These are phyloP conservation scores for Colletotrichum horii DNA, from an alignment of 2,329 filamentous ascomycete species.

Conservation along the genomic window DNA sequence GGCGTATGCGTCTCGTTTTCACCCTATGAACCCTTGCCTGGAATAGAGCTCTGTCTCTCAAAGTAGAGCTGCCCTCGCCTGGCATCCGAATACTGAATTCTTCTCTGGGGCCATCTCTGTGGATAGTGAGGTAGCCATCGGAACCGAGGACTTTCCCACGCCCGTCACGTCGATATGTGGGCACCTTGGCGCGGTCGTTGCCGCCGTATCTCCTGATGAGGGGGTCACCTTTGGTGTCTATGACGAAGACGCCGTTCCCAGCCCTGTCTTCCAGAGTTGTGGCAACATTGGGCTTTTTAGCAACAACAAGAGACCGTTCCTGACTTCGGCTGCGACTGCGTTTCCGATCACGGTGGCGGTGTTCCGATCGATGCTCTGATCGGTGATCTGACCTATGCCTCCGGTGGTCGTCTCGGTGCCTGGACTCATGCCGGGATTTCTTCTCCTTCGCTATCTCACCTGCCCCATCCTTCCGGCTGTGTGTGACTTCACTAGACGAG, in stretches of 20 bases:
- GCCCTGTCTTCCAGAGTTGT: slow-evolving; percentile 30
- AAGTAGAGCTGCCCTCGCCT: slow-evolving; percentile 44
- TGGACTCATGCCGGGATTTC: slow-evolving; percentile 21
- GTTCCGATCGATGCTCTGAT: background rate
- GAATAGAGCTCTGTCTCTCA: slow-evolving; percentile 54
- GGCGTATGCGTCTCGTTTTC: slow-evolving; percentile 43
- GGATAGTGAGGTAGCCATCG: slow-evolving; percentile 64
- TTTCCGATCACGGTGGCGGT: background rate
- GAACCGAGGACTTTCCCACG: slow-evolving; percentile 75
- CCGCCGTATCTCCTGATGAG: slow-evolving; percentile 78
- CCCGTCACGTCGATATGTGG: slow-evolving; percentile 72
- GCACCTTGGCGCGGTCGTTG: slow-evolving; percentile 74
- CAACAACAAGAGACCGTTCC: background rate
- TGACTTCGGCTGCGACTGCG: slow-evolving; percentile 1
- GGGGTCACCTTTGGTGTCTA: slow-evolving; percentile 79
- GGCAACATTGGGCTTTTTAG: background rate
- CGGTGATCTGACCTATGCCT: background rate
- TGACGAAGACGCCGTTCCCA: slow-evolving; percentile 51
- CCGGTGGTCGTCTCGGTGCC: slow-evolving; percentile 21
- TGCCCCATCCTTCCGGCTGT: background rate
- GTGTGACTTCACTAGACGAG: slow-evolving; percentile 4
- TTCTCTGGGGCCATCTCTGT: slow-evolving; percentile 66
- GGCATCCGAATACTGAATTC: slow-evolving; percentile 55
- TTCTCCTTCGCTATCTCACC: slow-evolving; percentile 4
- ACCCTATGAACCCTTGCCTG: slow-evolving; percentile 45